Conservation (phyloP, 345 rosid species). For the Lumnitzera littorea region DNA sequence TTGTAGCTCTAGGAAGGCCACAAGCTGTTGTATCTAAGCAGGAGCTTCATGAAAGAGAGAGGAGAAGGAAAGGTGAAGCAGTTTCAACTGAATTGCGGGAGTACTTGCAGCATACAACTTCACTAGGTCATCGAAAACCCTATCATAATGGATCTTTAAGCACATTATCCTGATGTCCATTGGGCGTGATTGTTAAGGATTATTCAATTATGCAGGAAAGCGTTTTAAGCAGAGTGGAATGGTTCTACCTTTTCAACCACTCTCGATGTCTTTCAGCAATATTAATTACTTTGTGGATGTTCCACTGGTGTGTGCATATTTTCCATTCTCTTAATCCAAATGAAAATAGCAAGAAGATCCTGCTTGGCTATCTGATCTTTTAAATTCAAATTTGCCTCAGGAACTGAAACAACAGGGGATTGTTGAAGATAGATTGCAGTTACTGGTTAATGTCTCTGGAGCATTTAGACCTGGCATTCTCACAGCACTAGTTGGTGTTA, state of each 20-base stretch:
- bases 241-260: slow-evolving; percentile 99
- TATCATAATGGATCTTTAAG: not conserved
- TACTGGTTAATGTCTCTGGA: slow-evolving; percentile 87
- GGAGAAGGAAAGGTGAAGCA: slow-evolving; percentile 69
- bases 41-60: slow-evolving; percentile 83
- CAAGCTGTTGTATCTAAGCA: slow-evolving; percentile 85
- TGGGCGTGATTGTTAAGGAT: not conserved
- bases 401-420: slow-evolving; percentile 91
- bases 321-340: not conserved
- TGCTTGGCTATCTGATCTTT: slow-evolving; percentile 2
- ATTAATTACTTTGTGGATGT: slow-evolving; percentile 87
- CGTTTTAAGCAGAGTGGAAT: slow-evolving; percentile 84
- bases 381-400: slow-evolving; percentile 30
- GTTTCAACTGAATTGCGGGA: slow-evolving; percentile 72
- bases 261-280: slow-evolving; percentile 81
- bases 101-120: slow-evolving; percentile 73
- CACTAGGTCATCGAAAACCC: slow-evolving; percentile 44
- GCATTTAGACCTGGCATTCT: slow-evolving; percentile 90
- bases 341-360: not conserved
- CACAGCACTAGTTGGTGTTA: slow-evolving; percentile 93
- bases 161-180: not conserved
- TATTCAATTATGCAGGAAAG: slow-evolving; percentile 47
- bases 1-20: slow-evolving; percentile 68
- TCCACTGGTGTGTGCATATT: slow-evolving; percentile 55
- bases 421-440: slow-evolving; percentile 70